Conservation (phyloP, 2,329 filamentous ascomycete species). For the Alternaria arbusti region DNA sequence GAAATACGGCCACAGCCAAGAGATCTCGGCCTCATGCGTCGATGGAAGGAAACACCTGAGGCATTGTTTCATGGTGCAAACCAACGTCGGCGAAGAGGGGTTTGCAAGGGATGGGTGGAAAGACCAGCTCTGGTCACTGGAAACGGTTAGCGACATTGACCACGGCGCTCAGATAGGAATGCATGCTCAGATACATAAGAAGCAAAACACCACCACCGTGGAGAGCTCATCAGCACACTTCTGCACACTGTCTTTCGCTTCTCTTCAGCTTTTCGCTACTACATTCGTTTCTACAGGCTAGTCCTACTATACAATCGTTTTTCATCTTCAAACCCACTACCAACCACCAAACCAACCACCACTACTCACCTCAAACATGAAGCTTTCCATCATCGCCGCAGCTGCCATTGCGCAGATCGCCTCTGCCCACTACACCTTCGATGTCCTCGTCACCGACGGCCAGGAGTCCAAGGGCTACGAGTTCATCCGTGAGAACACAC, state of each 20-base stretch:
- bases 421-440: slow-evolving; percentile 37
- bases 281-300: slow-evolving; percentile 13
- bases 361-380: slow-evolving; percentile 19
- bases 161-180: not conserved
- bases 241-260: slow-evolving; percentile 4
- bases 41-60: not conserved
- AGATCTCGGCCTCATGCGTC: not conserved
- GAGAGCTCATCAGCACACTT: slow-evolving; percentile 4
- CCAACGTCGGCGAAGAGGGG: not conserved
- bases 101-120: not conserved
- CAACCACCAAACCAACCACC: not conserved
- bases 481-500: slow-evolving; percentile 35
- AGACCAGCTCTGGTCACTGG: not conserved
- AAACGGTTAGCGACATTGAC: not conserved
- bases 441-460: slow-evolving; percentile 25
- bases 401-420: slow-evolving; percentile 19
- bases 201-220: not conserved
- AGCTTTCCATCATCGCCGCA: slow-evolving; percentile 25
- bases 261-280: slow-evolving; percentile 6
- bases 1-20: slow-evolving; percentile 1
- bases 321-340: not conserved
- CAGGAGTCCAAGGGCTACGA: slow-evolving; percentile 21
- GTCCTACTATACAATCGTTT: slow-evolving; percentile 8
- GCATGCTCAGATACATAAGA: slow-evolving; percentile 7
- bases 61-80: not conserved